These are phyloP conservation scores for Phragmites australis DNA, from an alignment of 176 grass and related monocot species.

Conservation along the genomic window DNA sequence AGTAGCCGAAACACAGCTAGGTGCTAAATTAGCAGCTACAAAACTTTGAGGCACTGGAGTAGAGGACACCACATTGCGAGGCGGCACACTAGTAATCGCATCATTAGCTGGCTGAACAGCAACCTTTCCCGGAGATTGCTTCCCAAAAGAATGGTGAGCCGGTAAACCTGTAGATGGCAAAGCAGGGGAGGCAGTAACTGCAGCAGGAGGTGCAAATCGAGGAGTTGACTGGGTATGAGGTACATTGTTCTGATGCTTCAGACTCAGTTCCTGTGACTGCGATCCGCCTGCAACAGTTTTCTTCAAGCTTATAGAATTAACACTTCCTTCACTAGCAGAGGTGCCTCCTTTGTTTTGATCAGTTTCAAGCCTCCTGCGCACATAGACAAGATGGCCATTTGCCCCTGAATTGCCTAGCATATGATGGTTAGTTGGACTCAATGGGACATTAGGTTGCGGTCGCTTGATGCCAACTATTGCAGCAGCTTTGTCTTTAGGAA, in stretches of 20 bases:
- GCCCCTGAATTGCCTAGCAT: conserved; percentile 36
- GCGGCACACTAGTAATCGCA: conserved; percentile 29
- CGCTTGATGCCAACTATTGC: conserved; percentile 62
- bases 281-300: conserved; percentile 21
- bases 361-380: conserved; percentile 76
- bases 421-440: conserved; percentile 50
- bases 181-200: conserved; percentile 31
- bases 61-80: conserved; percentile 26
- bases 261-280: conserved; percentile 31
- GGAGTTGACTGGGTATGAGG: conserved; percentile 13
- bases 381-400: conserved; percentile 79
- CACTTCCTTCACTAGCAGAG: conserved; percentile 33
- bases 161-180: conserved; percentile 16
- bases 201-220: conserved; percentile 16
- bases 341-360: conserved; percentile 67
- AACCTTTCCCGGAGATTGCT: conserved; percentile 40
- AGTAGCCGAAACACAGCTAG: conserved; percentile 16
- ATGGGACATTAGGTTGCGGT: conserved; percentile 39
- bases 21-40: conserved; percentile 25
- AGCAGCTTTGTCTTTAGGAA: conserved; percentile 50
- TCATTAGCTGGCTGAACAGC: conserved; percentile 17
- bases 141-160: neutral
- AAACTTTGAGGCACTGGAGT: conserved; percentile 21
- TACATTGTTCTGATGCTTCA: conserved; percentile 42
- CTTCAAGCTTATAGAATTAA: conserved; percentile 41